Evolutionary conservation across 164 flowering plant species (phyloP), one percentile per base, ranked within the genome.

Genomic region (Vitis cinerea): DNA sequence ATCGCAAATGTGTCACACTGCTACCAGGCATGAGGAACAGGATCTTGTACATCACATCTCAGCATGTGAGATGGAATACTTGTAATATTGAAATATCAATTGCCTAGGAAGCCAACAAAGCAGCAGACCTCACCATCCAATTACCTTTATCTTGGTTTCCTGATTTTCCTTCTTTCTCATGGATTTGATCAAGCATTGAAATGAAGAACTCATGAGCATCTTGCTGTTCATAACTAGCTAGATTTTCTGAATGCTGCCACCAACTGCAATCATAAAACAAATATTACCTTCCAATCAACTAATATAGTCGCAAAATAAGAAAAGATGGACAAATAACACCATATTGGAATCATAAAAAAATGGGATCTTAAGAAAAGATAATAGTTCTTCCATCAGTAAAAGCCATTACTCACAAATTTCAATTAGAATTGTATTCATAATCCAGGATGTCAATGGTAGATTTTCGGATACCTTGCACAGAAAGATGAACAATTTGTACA

Each of bases 161-260:
- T 51, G 69, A 55, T 68, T 74, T 77, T 61, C 77, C 76, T 67
- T 82, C 92, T 51, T 76, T 84, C 77, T 85, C 90, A 80, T 88
- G 92, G 49, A 88, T 85, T 16, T 82, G 77, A 70, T 85, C 87
- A 48, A 88, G 83, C 73, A 88, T 58, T 57, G 92, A 86, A 63
- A 88, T 86, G 81, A 88, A 88, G 75, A 88, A 88, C 76, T 86
- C 92, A 76, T 88, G 92, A 64, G 92, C 88, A 74, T 86, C 90
- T 75, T 86, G 90, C 77, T 85, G 87, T 77, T 83, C 90, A 10
- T 88, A 88, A 72, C 83, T 78, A 53, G 90, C 92, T 50, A 85
- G 79, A 80, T 86, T 82, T 53, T 83, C 73, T 4, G 88, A 74
- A 77, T 88, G 90, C 76, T 83, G 87, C 92, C 92, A 88, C 92